Conservation (phyloP, 2,329 filamentous ascomycete genomes). For the Colletotrichum graminicola region DNA sequence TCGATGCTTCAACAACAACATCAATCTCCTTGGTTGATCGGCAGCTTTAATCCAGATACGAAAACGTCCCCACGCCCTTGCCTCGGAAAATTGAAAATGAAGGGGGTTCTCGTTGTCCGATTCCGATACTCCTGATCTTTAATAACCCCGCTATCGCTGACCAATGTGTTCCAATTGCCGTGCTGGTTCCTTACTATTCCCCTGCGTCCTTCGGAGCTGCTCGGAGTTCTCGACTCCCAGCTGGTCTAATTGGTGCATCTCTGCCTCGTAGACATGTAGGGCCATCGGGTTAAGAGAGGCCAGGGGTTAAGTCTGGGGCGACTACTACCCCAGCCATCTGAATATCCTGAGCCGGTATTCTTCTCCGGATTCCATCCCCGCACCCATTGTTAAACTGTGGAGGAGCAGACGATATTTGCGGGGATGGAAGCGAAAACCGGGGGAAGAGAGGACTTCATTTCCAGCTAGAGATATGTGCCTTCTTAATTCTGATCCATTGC, state of each 20-base stretch:
- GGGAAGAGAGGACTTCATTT: slow-evolving; percentile 23
- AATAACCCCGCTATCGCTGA: slow-evolving; percentile 24
- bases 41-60: neutral
- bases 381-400: slow-evolving; percentile 25
- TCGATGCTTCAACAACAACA: neutral
- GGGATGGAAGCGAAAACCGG: slow-evolving; percentile 36
- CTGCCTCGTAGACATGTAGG: slow-evolving; percentile 15
- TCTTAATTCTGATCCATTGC: neutral
- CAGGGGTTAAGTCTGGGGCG: neutral
- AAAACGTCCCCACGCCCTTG: neutral
- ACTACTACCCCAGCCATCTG: slow-evolving; percentile 2
- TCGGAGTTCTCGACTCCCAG: slow-evolving; percentile 1
- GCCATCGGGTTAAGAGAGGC: slow-evolving; percentile 26
- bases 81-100: neutral
- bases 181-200: neutral
- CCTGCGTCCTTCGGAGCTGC: slow-evolving; percentile 19
- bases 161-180: slow-evolving; percentile 13
- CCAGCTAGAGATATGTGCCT: neutral
- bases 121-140: slow-evolving; percentile 9
- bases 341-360: neutral
- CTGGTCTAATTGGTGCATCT: slow-evolving; percentile 27
- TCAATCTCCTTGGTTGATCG: neutral
- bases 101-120: slow-evolving; percentile 3
- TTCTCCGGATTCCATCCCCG: slow-evolving; percentile 40
- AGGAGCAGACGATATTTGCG: slow-evolving; percentile 21